phyloP scores from a whole-genome alignment of 176 grass and related monocot species.

The Carex kokanica region DNA sequence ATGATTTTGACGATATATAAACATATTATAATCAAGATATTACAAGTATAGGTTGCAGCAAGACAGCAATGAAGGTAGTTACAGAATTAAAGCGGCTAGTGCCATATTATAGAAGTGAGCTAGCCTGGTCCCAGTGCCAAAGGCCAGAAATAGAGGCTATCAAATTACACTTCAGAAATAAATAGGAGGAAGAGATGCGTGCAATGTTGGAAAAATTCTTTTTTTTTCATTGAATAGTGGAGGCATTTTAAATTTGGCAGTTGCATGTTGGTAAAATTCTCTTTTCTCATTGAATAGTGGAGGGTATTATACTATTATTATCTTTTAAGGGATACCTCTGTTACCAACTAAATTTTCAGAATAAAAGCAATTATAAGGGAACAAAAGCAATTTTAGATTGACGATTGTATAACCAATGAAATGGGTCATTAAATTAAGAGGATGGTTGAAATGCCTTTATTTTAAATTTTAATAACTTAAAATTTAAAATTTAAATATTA shows the following conservation, averaged over 20 bases:
- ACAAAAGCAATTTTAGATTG: no score
- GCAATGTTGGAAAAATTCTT: background rate
- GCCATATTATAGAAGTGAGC: background rate
- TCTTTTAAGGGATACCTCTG: no score
- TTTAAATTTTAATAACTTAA: no score
- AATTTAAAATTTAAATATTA: no score
- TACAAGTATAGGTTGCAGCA: background rate
- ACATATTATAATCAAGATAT: background rate
- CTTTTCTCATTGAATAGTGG: no score
- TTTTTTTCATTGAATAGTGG: background rate
- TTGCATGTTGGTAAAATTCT: background rate
- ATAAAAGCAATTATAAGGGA: background rate
- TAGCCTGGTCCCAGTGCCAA: background rate
- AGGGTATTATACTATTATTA: no score
- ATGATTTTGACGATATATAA: background rate
- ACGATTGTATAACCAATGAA: no score
- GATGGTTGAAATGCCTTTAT: no score
- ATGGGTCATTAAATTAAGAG: no score
- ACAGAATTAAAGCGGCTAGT: conserved; percentile 20
- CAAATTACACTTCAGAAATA: background rate
- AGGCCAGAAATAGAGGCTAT: background rate
- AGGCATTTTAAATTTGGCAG: conserved; percentile 4
- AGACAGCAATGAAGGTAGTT: background rate
- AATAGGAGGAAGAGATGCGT: conserved; percentile 6
- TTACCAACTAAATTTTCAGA: background rate